phyloP scores from a whole-genome alignment of 1,284 basidiomycete species.

The Ganoderma sinense region DNA sequence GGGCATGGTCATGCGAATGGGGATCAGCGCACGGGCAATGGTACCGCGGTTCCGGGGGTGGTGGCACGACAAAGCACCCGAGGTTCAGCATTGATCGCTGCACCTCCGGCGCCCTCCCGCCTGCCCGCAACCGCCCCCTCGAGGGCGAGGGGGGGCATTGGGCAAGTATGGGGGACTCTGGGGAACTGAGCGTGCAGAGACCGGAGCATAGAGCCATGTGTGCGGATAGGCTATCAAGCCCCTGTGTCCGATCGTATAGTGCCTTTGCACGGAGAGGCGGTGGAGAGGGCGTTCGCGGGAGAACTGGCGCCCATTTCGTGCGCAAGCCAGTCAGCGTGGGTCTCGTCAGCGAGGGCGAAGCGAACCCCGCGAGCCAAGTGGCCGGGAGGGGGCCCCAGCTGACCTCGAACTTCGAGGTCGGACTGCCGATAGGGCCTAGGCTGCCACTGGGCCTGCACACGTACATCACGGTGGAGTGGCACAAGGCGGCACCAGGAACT shows the following conservation, averaged over 20 bases:
- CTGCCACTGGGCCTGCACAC: background rate
- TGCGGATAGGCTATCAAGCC: background rate
- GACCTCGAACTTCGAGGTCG: background rate
- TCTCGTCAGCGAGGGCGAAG: background rate
- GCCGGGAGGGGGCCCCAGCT: background rate
- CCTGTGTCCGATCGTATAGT: background rate
- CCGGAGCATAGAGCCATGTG: background rate
- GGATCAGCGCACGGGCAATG: background rate
- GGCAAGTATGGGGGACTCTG: background rate
- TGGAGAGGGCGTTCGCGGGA: background rate
- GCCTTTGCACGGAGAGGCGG: background rate
- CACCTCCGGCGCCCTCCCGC: background rate
- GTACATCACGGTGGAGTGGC: background rate
- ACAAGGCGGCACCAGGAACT: slow-evolving; percentile 5
- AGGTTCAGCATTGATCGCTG: background rate
- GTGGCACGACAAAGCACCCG: background rate
- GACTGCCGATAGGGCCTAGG: background rate
- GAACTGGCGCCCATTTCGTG: background rate
- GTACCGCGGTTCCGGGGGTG: no score
- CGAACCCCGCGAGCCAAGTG: slow-evolving; percentile 13
- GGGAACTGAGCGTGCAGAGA: background rate
- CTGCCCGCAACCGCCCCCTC: no score
- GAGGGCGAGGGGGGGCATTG: background rate
- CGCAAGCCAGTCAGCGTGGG: background rate
- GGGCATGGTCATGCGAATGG: background rate